Evolutionary conservation across 768 basidiomycete species (phyloP).

Genomic region (Boletus pseudo-olivaceus): DNA sequence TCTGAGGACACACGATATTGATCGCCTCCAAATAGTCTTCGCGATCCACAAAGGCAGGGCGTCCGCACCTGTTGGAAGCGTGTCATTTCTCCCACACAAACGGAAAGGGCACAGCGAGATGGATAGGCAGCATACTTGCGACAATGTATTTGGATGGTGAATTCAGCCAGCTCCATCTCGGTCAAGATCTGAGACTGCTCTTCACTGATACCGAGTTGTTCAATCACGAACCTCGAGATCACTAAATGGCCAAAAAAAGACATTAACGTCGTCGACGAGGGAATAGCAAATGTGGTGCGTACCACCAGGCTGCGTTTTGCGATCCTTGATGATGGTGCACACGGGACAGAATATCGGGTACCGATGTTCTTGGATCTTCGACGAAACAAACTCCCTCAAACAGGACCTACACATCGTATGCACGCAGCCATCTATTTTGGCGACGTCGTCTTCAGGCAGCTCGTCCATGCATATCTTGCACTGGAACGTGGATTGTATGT

Average conservation of each 20-base stretch:
- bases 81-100: background rate
- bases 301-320: constrained; percentile 31
- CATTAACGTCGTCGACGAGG: background rate
- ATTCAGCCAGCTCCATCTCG: constrained; percentile 45
- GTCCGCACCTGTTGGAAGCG: constrained; percentile 40
- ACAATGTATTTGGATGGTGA: constrained; percentile 47
- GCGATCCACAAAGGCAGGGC: constrained; percentile 49
- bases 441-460: constrained; percentile 39
- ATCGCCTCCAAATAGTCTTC: constrained; percentile 39
- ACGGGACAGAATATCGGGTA: constrained; percentile 63
- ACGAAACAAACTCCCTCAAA: constrained; percentile 38
- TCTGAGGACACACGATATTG: constrained; percentile 48
- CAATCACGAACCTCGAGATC: constrained; percentile 39
- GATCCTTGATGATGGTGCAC: constrained; percentile 37
- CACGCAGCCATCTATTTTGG: constrained; percentile 41
- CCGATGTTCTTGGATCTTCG: constrained; percentile 48
- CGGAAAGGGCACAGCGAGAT: background rate
- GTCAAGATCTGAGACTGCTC: constrained; percentile 38
- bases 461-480: constrained; percentile 59
- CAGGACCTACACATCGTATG: constrained; percentile 58
- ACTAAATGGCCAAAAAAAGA: constrained; percentile 23
- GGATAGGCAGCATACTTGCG: constrained; percentile 37
- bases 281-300: constrained; percentile 6
- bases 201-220: constrained; percentile 44
- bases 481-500: constrained; percentile 38